Evolutionary conservation across 768 basidiomycete species (phyloP).

Genomic region (Lentinula edodes): DNA sequence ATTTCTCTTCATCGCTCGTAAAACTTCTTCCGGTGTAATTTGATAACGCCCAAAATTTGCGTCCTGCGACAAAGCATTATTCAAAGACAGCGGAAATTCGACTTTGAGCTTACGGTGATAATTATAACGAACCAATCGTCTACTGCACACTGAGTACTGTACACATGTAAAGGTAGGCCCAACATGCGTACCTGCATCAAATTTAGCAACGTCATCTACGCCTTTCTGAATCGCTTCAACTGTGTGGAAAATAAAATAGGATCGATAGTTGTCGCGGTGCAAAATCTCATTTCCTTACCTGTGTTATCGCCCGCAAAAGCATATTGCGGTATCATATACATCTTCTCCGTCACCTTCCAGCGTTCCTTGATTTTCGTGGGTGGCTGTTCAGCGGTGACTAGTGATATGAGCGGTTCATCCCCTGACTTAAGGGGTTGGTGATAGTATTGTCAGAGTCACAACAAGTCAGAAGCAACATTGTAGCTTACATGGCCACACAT

Average conservation of each 20-base stretch:
- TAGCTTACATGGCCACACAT: constrained; percentile 58
- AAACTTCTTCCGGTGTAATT: constrained; percentile 55
- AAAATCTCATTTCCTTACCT: constrained; percentile 24
- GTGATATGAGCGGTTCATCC: constrained; percentile 49
- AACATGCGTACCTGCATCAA: constrained; percentile 45
- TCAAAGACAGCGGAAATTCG: too few species aligned
- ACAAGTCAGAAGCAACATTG: not conserved
- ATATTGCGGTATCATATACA: constrained; percentile 63
- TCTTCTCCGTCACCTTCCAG: constrained; percentile 67
- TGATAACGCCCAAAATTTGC: constrained; percentile 63
- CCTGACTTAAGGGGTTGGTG: constrained; percentile 39
- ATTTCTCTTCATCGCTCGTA: constrained; percentile 50
- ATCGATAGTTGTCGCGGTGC: not conserved
- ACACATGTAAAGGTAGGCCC: too few species aligned
- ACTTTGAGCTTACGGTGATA: constrained; percentile 37
- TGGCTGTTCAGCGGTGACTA: constrained; percentile 45
- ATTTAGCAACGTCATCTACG: constrained; percentile 54
- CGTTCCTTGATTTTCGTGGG: constrained; percentile 51
- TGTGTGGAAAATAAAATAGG: constrained; percentile 16
- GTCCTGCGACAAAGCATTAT: constrained; percentile 28
- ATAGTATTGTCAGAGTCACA: not conserved
- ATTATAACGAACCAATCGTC: constrained; percentile 72
- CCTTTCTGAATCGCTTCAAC: constrained; percentile 65
- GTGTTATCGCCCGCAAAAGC: constrained; percentile 66
- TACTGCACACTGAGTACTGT: constrained; percentile 11